A percentile compares a stretch with the other conserved stretches of the same genome.
Evolutionary conservation across 805 yeast species (phyloP).

Genomic region (Metschnikowia sp.): DNA sequence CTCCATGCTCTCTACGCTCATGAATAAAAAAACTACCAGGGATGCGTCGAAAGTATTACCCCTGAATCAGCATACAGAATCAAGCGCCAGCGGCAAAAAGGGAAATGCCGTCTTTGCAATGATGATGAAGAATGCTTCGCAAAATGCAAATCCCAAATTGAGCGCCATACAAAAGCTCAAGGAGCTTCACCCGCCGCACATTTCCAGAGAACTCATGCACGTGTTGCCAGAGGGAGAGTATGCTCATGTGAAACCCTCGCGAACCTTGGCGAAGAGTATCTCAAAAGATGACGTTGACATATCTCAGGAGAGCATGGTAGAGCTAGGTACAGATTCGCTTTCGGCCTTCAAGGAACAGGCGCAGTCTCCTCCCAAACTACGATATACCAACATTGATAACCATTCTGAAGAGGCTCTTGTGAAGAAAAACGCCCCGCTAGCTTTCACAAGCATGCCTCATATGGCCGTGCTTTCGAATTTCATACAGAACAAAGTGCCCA

Average conservation of each 20-base stretch:
- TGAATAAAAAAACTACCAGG: slow-evolving; percentile 6
- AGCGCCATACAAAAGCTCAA: slow-evolving; percentile 31
- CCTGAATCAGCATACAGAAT: neutral
- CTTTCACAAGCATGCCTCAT: slow-evolving; percentile 8
- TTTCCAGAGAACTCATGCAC: slow-evolving; percentile 31
- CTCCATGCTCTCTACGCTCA: slow-evolving; percentile 9
- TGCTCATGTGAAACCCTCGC: neutral
- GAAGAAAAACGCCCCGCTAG: slow-evolving; percentile 8
- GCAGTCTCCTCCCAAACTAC: neutral
- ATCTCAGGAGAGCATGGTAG: neutral
- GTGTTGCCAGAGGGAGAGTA: slow-evolving; percentile 16
- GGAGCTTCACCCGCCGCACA: slow-evolving; percentile 29
- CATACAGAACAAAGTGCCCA: neutral
- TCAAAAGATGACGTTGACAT: slow-evolving; percentile 6
- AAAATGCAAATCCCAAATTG: slow-evolving; percentile 21
- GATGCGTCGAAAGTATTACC: slow-evolving; percentile 16
- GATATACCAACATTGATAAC: neutral
- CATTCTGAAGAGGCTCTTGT: neutral
- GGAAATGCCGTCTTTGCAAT: slow-evolving; percentile 30
- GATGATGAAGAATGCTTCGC: slow-evolving; percentile 36
- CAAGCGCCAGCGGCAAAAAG: slow-evolving; percentile 7
- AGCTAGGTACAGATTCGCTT: neutral
- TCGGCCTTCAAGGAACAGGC: neutral
- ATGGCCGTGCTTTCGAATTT: slow-evolving; percentile 10
- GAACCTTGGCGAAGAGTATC: slow-evolving; percentile 4